Percentiles rank a stretch among this genome's conserved stretches.
Conservation (phyloP, 2,329 filamentous ascomycete species). For the Cladosporium sp. region DNA sequence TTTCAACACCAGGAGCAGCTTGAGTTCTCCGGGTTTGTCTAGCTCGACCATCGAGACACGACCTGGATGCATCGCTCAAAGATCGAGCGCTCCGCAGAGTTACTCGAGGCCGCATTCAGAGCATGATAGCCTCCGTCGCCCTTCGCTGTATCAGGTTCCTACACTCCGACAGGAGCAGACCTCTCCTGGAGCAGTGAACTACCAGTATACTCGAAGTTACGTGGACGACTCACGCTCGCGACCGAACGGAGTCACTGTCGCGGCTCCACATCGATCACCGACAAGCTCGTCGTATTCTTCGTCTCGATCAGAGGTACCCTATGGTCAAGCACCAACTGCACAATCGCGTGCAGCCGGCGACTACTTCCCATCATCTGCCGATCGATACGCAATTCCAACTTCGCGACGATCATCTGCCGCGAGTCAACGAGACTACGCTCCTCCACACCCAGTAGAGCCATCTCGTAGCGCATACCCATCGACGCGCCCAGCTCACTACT, state of each 20-base stretch:
- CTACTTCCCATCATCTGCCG: slow-evolving; percentile 4
- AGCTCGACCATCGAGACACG: background rate
- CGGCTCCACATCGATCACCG: slow-evolving; percentile 1
- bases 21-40: slow-evolving; percentile 4
- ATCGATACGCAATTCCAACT: slow-evolving; percentile 8
- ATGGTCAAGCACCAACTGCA: background rate
- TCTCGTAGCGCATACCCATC: slow-evolving; percentile 17
- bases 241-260: background rate
- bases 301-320: background rate
- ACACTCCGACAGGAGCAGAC: background rate
- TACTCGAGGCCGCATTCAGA: background rate
- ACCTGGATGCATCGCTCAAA: background rate
- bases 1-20: slow-evolving; percentile 10
- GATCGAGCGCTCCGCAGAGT: background rate
- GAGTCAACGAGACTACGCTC: slow-evolving; percentile 22
- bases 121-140: background rate
- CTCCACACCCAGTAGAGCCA: slow-evolving; percentile 14
- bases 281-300: background rate
- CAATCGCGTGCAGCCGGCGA: background rate
- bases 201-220: slow-evolving; percentile 6
- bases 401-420: slow-evolving; percentile 25
- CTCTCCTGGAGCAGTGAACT: background rate
- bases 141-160: background rate
- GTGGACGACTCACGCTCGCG: background rate
- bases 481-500: slow-evolving; percentile 1